Evolutionary conservation across 805 yeast species (phyloP).

Genomic region (Candida jianshihensis): DNA sequence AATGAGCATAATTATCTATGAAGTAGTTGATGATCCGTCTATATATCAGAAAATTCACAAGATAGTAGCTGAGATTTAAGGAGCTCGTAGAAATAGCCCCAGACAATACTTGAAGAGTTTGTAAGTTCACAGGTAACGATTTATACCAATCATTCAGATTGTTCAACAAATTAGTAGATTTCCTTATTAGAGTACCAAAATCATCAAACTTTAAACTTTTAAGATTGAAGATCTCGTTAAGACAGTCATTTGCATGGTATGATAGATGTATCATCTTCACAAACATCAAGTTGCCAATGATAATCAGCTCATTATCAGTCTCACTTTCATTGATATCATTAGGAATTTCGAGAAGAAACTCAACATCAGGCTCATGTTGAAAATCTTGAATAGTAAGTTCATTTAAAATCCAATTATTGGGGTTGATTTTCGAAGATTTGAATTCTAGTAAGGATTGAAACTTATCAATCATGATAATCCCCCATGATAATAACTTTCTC

Average conservation of each 20-base stretch:
- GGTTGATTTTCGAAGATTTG: slow-evolving; percentile 17
- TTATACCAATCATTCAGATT: slow-evolving; percentile 19
- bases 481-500: slow-evolving; percentile 21
- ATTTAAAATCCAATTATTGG: slow-evolving; percentile 21
- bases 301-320: slow-evolving; percentile 1
- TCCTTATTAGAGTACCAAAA: slow-evolving; percentile 14
- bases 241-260: slow-evolving; percentile 16
- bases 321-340: neutral
- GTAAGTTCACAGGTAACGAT: slow-evolving; percentile 13
- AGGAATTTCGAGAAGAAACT: slow-evolving; percentile 6
- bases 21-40: slow-evolving; percentile 18
- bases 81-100: slow-evolving; percentile 16
- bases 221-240: slow-evolving; percentile 18
- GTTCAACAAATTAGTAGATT: slow-evolving; percentile 9
- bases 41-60: slow-evolving; percentile 16
- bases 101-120: slow-evolving; percentile 6
- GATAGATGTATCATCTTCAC: slow-evolving; percentile 21
- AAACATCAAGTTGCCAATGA: slow-evolving; percentile 18
- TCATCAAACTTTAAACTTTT: slow-evolving; percentile 19
- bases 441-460: slow-evolving; percentile 22
- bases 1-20: slow-evolving; percentile 12
- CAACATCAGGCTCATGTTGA: slow-evolving; percentile 13
- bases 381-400: slow-evolving; percentile 16
- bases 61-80: slow-evolving; percentile 17
- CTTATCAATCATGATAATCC: slow-evolving; percentile 22